Percentiles rank a stretch among this genome's conserved stretches.
Evolutionary conservation across 2,329 filamentous ascomycete species (phyloP).

Genomic region (Pestalotiopsis fici): DNA sequence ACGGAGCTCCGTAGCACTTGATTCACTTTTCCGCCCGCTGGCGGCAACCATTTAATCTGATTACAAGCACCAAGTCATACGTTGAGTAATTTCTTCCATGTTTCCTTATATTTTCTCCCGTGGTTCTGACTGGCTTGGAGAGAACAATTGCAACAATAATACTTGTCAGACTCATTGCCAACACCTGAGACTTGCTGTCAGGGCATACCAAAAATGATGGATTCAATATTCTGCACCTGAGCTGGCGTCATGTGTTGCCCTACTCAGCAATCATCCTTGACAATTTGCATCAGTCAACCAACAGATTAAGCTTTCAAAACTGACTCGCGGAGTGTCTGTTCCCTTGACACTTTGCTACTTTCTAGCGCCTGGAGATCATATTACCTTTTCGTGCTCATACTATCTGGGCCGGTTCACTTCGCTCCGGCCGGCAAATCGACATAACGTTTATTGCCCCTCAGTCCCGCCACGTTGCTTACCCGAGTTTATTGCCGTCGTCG

Average conservation of each 20-base stretch:
- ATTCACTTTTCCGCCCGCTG: not conserved
- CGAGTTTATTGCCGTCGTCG: not conserved
- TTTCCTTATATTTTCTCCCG: not conserved
- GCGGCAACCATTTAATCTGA: not conserved
- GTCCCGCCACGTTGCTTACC: not conserved
- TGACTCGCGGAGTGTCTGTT: not conserved
- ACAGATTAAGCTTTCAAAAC: not conserved
- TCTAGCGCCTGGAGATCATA: not conserved
- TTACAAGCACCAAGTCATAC: not conserved
- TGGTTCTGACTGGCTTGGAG: too few species aligned
- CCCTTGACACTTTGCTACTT: not conserved
- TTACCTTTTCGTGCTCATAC: not conserved
- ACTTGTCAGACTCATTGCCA: too few species aligned
- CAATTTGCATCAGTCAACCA: not conserved
- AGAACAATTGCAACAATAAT: too few species aligned
- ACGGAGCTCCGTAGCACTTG: not conserved
- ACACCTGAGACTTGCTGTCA: too few species aligned
- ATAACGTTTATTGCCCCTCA: not conserved
- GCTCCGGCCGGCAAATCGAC: not conserved
- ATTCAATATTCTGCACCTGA: not conserved
- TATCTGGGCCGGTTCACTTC: not conserved
- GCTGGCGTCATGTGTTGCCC: not conserved
- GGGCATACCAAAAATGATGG: not conserved
- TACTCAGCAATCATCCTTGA: not conserved
- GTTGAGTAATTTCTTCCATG: not conserved